Evolutionary conservation across 352 stramenopile species (phyloP).

Genomic region (Elongisporangium senticosum): DNA sequence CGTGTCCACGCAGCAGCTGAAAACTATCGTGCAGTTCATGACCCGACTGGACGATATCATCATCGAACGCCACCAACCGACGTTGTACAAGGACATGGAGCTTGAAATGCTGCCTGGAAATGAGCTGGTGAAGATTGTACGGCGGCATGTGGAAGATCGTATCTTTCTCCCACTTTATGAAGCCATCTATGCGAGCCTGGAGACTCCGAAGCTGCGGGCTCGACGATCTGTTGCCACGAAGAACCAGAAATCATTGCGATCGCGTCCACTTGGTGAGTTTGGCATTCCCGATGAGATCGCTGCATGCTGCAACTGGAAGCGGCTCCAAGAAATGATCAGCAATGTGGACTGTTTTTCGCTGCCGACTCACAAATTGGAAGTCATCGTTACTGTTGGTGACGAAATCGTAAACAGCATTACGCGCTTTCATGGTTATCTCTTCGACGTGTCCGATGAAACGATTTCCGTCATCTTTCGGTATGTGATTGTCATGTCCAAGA

Average conservation of each 20-base stretch:
- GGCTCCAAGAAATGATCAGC: slow-evolving; percentile 47
- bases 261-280: slow-evolving; percentile 51
- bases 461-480: slow-evolving; percentile 67
- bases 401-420: slow-evolving; percentile 45
- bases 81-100: slow-evolving; percentile 53
- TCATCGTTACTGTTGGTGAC: slow-evolving; percentile 54
- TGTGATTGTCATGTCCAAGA: slow-evolving; percentile 52
- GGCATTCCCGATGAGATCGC: slow-evolving; percentile 61
- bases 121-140: slow-evolving; percentile 68
- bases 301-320: slow-evolving; percentile 47
- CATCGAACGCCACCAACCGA: slow-evolving; percentile 60
- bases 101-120: slow-evolving; percentile 67
- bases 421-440: slow-evolving; percentile 43
- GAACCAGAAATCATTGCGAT: slow-evolving; percentile 60
- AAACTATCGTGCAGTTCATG: slow-evolving; percentile 54
- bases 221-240: slow-evolving; percentile 26
- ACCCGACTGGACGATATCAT: slow-evolving; percentile 56
- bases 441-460: slow-evolving; percentile 53
- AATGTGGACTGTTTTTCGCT: slow-evolving; percentile 73
- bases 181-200: slow-evolving; percentile 49
- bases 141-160: slow-evolving; percentile 72
- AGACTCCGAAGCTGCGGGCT: slow-evolving; percentile 30
- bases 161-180: slow-evolving; percentile 63
- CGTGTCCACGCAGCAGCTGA: slow-evolving; percentile 41
- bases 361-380: slow-evolving; percentile 77